Conservation (phyloP, 129 eudicot genomes). For the Silybum marianum region DNA sequence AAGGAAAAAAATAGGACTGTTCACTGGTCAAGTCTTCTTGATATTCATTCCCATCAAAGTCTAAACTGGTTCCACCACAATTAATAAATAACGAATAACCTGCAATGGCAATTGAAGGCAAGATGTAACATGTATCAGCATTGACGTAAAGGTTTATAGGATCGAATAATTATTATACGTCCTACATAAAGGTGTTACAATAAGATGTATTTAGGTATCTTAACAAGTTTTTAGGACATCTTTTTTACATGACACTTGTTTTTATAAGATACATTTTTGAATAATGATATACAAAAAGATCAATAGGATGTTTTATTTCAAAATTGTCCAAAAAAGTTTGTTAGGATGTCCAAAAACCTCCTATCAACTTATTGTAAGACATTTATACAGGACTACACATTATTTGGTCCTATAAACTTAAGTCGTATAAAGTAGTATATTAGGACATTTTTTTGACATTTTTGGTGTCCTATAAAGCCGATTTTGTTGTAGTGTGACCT, state of each 20-base stretch:
- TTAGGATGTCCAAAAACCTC: neutral
- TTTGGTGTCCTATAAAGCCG: neutral
- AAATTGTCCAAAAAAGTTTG: neutral
- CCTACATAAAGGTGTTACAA: neutral
- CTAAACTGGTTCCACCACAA: constrained; percentile 60
- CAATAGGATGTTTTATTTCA: neutral
- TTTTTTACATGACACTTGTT: neutral
- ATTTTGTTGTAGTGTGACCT: constrained; percentile 5
- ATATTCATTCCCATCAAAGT: constrained; percentile 55
- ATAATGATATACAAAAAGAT: neutral
- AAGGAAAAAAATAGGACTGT: constrained; percentile 50
- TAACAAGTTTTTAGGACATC: neutral
- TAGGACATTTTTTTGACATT: neutral
- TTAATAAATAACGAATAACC: constrained; percentile 60
- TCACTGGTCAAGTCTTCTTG: constrained; percentile 47
- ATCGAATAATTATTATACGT: no score
- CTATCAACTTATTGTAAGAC: neutral
- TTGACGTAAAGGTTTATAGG: no score
- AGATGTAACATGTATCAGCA: neutral
- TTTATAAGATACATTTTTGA: neutral
- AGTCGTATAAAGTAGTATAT: neutral
- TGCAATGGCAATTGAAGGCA: constrained; percentile 27
- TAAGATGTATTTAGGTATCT: neutral
- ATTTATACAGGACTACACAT: neutral
- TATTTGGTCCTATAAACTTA: neutral